Base-by-base conservation (phyloP, 352 stramenopile genomes). In the Globisporangium abappressorium region DNA sequence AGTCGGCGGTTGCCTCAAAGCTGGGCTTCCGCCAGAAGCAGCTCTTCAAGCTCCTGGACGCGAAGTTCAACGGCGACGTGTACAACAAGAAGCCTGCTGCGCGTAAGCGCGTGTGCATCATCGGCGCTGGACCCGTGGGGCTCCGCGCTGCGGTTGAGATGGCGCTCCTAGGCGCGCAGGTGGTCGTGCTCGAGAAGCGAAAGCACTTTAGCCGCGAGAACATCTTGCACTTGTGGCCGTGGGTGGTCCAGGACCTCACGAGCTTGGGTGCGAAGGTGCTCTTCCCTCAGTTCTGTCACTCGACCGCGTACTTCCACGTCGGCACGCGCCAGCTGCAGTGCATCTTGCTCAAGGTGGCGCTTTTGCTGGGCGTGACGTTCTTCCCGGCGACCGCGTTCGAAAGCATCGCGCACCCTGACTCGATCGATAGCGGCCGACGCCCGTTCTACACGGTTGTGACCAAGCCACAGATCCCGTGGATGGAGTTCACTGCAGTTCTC, bases 301-400 rank as follows among this genome's bases (percentile, higher is more conserved):
- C 86, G 58, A 91, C 84, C 14, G 85, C 82, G 12, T 91, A 93
- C 59, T 93, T 95, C 74, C 86, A 94, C 69, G 86, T 95, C 20
- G 87, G 87, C 41, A 95, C 87, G 18, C 85, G 85, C n/a, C 85
- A 95, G 68, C 65, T 95, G 14, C 87, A 95, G 69, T 84, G 88
- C 64, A 93, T 92, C 56, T 69, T 95, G 43, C 81, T 95, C 59
- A 95, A 95, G 68, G 83, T 93, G 15, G 84, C 82, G 22, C 69
- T 95, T 34, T 62, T 93, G 26, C 65, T 95, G 0, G 87, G 87
- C 14, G 84, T 93, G 26, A 87, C 78, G 36, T 76, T 91, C 49
- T 90, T 87, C 65, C 82, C 79, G 2, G 78, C 73, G 22, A 93
- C 84, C 28, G 59, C 80, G 18, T 94, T 91, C 34, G 82, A 91